Evolutionary conservation across 2,329 filamentous ascomycete species (phyloP), one percentile per base, ranked within the genome.

Genomic region (Paraphaeosphaeria sporulosa): DNA sequence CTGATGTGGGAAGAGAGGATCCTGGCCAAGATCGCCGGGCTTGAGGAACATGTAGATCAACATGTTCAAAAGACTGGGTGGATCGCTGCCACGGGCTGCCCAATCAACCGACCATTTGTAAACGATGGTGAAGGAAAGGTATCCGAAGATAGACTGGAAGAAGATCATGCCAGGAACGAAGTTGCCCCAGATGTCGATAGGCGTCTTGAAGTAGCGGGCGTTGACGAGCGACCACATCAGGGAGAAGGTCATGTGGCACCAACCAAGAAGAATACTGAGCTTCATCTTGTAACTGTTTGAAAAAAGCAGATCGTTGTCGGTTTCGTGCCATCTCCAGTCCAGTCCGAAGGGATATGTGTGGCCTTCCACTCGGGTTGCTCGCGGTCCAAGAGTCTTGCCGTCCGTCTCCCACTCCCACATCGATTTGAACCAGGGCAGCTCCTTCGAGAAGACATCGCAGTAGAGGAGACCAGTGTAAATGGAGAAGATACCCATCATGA

Each of bases 231-330:
- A 90, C 75, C 96, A 90, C 83, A 91, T 94, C 48, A 99, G 87
- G 19, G 95, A 98, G 82, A 97, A 99, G 3, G 95, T 99, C 95
- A 99, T 99, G 82, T 97, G 94, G 60, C 88, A 88, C 95, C 96
- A 99, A 78, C 96, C 95, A 66, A 99, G 86, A 67, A 99, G 87
- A 76, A 99, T 97, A 83, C 92, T 96, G 81, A 99, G 91, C 85
- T 99, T 99, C 95, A 99, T 99, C 89, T 99, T 99, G 86, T 95
- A 96, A 80, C 92, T 96, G 90, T 99, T 99, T 78, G 88, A 91
- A 82, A 99, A 99, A 52, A 99, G 86, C 21, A 99, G 85, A 62
- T 96, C 91, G 73, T 99, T 99, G 72, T 98, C 94, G 13, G 93
- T 91, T 61, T 91, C 93, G 77, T 99, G 96, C 95, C 95, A 99